These are phyloP conservation scores for sorghum (Sorghum bicolor) DNA, from an alignment of 176 grass and related monocot genomes.

Conservation along the genomic window Sorghum_bicolor_NCBIv3 NC_012870.2:71442501-71443000, in stretches of 20 bases:
- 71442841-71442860: slow-evolving; percentile 34
- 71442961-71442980: slow-evolving; percentile 34
- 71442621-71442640: no score
- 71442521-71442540: neutral
- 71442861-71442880: slow-evolving; percentile 47
- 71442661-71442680: neutral
- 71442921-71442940: slow-evolving; percentile 49
- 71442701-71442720: neutral
- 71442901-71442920: slow-evolving; percentile 47
- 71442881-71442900: slow-evolving; percentile 60
- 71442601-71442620: neutral
- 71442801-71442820: neutral
- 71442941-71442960: slow-evolving; percentile 56
- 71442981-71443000: neutral
- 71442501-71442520: neutral
- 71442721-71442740: neutral
- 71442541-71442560: neutral
- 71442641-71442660: neutral
- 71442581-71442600: neutral
- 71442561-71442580: neutral
- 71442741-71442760: neutral
- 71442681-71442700: neutral
- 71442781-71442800: neutral
- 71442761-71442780: neutral
- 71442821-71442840: neutral